A percentile compares a stretch with the other conserved stretches of the same genome.
These are phyloP conservation scores for Exsudoporus frostii DNA, from an alignment of 768 basidiomycete species.

Conservation along the genomic window DNA sequence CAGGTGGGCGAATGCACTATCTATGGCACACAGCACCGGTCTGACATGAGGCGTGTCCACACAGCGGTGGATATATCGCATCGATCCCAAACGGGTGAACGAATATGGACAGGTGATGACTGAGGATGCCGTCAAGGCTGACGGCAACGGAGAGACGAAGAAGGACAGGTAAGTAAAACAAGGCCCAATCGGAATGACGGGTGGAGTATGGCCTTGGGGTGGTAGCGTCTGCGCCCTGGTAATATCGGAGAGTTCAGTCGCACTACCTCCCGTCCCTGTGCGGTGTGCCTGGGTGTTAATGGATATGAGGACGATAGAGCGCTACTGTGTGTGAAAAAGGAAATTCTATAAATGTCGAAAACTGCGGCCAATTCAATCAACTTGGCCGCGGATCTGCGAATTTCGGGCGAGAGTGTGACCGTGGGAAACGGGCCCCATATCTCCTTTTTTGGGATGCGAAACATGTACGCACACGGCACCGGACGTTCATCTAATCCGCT, in stretches of 20 bases:
- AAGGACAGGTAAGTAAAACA: slow-evolving; percentile 44
- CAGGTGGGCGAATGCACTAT: slow-evolving; percentile 54
- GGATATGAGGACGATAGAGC: background rate
- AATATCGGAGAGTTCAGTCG: background rate
- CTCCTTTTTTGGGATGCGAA: slow-evolving; percentile 23
- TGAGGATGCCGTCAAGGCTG: slow-evolving; percentile 41
- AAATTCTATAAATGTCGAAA: slow-evolving; percentile 11
- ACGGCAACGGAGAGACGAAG: slow-evolving; percentile 48
- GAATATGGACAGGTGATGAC: slow-evolving; percentile 89
- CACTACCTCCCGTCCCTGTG: slow-evolving; percentile 11
- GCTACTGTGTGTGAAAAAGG: slow-evolving; percentile 1
- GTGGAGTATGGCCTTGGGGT: slow-evolving; percentile 1
- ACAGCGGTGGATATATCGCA: slow-evolving; percentile 95
- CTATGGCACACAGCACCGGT: background rate
- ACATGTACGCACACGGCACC: slow-evolving; percentile 29
- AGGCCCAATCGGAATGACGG: slow-evolving; percentile 6
- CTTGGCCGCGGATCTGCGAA: slow-evolving; percentile 1
- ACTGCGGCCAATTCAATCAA: background rate
- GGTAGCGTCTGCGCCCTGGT: background rate
- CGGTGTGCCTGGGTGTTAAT: slow-evolving; percentile 1
- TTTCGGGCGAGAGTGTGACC: slow-evolving; percentile 11
- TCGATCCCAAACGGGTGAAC: slow-evolving; percentile 93
- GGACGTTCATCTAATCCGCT: slow-evolving; percentile 35
- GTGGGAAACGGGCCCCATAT: slow-evolving; percentile 22
- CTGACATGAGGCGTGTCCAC: slow-evolving; percentile 14